phyloP scores from a whole-genome alignment of 106 monocot genomes.

The Acanthochlamys bracteata region DNA sequence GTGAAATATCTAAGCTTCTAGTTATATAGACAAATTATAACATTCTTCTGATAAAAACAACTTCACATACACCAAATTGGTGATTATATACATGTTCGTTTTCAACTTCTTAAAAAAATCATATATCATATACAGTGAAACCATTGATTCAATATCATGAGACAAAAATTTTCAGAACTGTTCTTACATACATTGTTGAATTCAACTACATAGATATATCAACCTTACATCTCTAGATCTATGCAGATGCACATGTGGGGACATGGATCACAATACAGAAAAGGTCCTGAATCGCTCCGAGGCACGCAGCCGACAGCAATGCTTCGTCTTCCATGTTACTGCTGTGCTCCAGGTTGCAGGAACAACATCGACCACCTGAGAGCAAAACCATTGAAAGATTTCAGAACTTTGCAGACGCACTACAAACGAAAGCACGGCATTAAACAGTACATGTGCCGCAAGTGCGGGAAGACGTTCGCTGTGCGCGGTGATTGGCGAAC shows the following conservation, averaged over 20 bases:
- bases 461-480: conserved; percentile 45
- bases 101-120: no score
- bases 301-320: conserved; percentile 49
- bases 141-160: no score
- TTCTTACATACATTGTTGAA: neutral
- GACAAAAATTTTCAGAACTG: neutral
- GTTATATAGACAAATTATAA: no score
- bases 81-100: no score
- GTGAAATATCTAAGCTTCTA: no score
- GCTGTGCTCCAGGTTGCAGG: conserved; percentile 44
- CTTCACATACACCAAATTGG: no score
- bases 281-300: conserved; percentile 38
- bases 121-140: no score
- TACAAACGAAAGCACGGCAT: conserved; percentile 52
- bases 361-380: conserved; percentile 55
- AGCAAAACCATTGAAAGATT: conserved; percentile 41
- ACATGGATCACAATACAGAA: conserved; percentile 43
- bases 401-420: conserved; percentile 43
- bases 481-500: conserved; percentile 48
- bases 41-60: no score
- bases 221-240: neutral
- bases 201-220: neutral
- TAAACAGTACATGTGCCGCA: conserved; percentile 44
- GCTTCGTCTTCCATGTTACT: conserved; percentile 45
- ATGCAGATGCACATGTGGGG: conserved; percentile 55